Evolutionary conservation across 2,329 filamentous ascomycete species (phyloP).

Genomic region (Calonectria honghensis): DNA sequence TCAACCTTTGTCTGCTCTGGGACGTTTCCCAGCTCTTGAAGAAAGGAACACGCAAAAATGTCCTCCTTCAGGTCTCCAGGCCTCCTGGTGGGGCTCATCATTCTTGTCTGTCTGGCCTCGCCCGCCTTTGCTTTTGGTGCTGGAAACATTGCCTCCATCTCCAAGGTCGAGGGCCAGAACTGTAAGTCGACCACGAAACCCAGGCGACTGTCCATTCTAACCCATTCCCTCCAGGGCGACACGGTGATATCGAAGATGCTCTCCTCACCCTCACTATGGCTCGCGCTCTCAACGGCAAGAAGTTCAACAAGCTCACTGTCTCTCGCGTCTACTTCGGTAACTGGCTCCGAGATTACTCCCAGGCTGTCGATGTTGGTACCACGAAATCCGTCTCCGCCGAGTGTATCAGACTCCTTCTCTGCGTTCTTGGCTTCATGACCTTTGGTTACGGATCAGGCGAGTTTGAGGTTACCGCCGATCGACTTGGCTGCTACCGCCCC

Average conservation of each 20-base stretch:
- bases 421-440: slow-evolving; percentile 91
- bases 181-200: slow-evolving; percentile 68
- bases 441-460: slow-evolving; percentile 90
- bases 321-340: slow-evolving; percentile 97
- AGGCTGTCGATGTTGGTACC: slow-evolving; percentile 94
- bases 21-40: slow-evolving; percentile 46
- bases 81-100: slow-evolving; percentile 72
- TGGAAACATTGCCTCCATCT: slow-evolving; percentile 89
- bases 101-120: slow-evolving; percentile 80
- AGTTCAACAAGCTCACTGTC: slow-evolving; percentile 91
- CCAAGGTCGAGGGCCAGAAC: slow-evolving; percentile 88
- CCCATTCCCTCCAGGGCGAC: slow-evolving; percentile 75
- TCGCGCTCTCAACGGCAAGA: slow-evolving; percentile 77
- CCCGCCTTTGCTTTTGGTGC: slow-evolving; percentile 88
- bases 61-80: slow-evolving; percentile 68
- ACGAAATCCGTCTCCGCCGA: slow-evolving; percentile 93
- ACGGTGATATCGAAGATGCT: slow-evolving; percentile 95
- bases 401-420: slow-evolving; percentile 91
- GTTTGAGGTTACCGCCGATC: slow-evolving; percentile 88
- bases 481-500: slow-evolving; percentile 88
- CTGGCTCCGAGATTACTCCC: slow-evolving; percentile 94
- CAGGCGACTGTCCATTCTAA: background rate
- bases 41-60: slow-evolving; percentile 62
- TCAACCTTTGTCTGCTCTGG: slow-evolving; percentile 35
- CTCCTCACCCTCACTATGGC: slow-evolving; percentile 82